Evolutionary conservation across 176 grass and related monocot species (phyloP).

Genomic region (Dactylis glomerata): DNA sequence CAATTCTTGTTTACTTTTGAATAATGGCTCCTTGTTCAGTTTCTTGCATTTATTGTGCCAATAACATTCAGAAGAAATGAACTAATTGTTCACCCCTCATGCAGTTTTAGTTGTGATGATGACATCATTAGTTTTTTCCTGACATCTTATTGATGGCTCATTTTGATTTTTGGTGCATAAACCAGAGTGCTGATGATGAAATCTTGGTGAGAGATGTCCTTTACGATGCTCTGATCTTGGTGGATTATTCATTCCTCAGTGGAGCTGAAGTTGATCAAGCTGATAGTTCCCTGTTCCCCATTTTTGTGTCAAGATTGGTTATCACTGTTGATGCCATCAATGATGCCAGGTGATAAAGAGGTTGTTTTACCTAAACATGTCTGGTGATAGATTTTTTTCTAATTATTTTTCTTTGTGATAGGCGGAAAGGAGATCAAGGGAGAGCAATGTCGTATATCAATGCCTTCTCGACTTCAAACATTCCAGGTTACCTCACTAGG

Average conservation of each 20-base stretch:
- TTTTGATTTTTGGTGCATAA: constrained; percentile 28
- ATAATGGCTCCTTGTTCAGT: not conserved
- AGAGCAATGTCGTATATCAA: constrained; percentile 76
- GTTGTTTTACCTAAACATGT: constrained; percentile 9
- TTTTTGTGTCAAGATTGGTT: constrained; percentile 71
- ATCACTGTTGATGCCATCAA: constrained; percentile 77
- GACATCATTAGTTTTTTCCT: not conserved
- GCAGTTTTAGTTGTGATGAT: not conserved
- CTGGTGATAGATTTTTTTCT: constrained; percentile 22
- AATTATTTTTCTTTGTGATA: constrained; percentile 44
- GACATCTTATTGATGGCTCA: constrained; percentile 17
- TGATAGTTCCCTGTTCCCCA: constrained; percentile 57
- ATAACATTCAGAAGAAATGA: not conserved
- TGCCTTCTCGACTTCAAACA: constrained; percentile 72
- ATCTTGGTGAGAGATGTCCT: constrained; percentile 73
- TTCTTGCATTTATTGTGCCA: not conserved
- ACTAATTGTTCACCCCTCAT: not conserved
- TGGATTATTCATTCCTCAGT: constrained; percentile 89
- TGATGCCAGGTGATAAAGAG: constrained; percentile 64
- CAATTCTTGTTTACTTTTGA: constrained; percentile 1
- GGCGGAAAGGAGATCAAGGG: constrained; percentile 79
- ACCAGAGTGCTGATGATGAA: constrained; percentile 74
- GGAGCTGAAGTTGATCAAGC: constrained; percentile 56
- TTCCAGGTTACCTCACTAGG: constrained; percentile 62
- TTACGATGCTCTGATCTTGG: constrained; percentile 87